Base-by-base conservation (phyloP, 2,329 filamentous ascomycete species). In the Fusarium pseudonygamai region DNA sequence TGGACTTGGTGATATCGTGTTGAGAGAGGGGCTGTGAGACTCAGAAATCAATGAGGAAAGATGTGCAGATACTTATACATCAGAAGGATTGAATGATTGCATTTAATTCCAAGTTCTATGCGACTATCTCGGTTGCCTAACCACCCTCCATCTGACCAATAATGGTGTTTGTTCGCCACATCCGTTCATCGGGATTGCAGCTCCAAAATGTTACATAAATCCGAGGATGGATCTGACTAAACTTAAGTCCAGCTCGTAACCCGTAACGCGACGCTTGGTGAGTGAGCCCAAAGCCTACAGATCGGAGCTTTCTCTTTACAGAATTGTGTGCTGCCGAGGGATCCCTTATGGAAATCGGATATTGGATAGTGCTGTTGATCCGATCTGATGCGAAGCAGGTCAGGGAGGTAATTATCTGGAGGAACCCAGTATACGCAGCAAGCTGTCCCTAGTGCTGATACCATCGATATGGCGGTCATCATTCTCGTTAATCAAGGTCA, bases 181-280 rank as follows among this genome's bases (percentile, higher is more conserved):
- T 32, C 64, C 47, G 30, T 42, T 28, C n/a, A 56, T 68, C 65
- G 64, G 65, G 34, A 47, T 68, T 68, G 52, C 36, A 49, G n/a
- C 40, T 34, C 37, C 39, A 60, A 56, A 28, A 24, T 20, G 22
- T 30, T 24, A 36, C 28, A 43, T 63, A 68, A 68, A 55, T 34
- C 65, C 65, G 64, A 68, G 28, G 49, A 59, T 37, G 32, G 20
- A 26, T 26, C 64, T 43, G 30, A 43, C 61, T 43, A 47, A 60
- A 47, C 24, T 36, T 22, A 49, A 32, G 26, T 36, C 24, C 37
- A 52, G 49, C 32, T 34, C 36, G 18, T n/a, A 34, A 14, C 10
- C 45, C 57, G 37, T 12, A 45, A 50, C 26, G 5, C 42, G 26
- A 60, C 24, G 28, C 47, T 12, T 10, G 8, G n/a, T 15, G 32